Evolutionary conservation across 2,329 filamentous ascomycete species (phyloP).

Genomic region (Ceratocystis diversiconidia): DNA sequence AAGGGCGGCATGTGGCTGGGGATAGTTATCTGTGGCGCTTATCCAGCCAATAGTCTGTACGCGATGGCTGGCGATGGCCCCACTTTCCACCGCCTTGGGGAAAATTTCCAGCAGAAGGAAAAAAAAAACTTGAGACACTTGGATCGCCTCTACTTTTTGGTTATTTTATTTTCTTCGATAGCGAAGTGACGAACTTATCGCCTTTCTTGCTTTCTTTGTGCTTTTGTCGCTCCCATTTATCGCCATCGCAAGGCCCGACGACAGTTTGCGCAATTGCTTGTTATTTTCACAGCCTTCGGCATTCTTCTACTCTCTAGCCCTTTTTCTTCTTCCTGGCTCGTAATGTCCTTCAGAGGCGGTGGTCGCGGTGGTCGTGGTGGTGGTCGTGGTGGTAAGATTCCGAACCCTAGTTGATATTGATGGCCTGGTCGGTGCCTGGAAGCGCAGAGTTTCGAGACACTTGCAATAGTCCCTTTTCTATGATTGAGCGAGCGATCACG

Average conservation of each 20-base stretch:
- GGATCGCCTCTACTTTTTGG: constrained; percentile 8
- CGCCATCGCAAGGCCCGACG: constrained; percentile 4
- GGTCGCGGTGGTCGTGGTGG: constrained; percentile 26
- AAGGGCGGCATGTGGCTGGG: constrained; percentile 3
- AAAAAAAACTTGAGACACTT: constrained; percentile 18
- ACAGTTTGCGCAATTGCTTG: neutral
- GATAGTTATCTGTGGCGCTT: constrained; percentile 13
- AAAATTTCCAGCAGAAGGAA: constrained; percentile 13
- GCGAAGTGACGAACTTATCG: constrained; percentile 9
- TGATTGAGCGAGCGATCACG: neutral
- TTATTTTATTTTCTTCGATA: neutral
- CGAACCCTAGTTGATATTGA: constrained; percentile 15
- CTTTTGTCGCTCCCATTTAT: neutral
- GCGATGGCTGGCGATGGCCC: constrained; percentile 11
- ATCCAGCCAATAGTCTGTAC: constrained; percentile 13
- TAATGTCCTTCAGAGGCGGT: constrained; percentile 30
- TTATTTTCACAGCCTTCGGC: neutral
- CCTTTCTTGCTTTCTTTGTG: constrained; percentile 1
- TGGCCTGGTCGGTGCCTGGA: too few species aligned
- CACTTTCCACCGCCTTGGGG: constrained; percentile 17
- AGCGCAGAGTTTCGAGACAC: too few species aligned
- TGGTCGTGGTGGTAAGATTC: constrained; percentile 27
- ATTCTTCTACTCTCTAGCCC: neutral
- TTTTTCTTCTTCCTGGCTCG: constrained; percentile 9
- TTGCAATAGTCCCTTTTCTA: too few species aligned